Evolutionary conservation across 768 basidiomycete genomes (phyloP).

Genomic region (Auriscalpium vulgare): DNA sequence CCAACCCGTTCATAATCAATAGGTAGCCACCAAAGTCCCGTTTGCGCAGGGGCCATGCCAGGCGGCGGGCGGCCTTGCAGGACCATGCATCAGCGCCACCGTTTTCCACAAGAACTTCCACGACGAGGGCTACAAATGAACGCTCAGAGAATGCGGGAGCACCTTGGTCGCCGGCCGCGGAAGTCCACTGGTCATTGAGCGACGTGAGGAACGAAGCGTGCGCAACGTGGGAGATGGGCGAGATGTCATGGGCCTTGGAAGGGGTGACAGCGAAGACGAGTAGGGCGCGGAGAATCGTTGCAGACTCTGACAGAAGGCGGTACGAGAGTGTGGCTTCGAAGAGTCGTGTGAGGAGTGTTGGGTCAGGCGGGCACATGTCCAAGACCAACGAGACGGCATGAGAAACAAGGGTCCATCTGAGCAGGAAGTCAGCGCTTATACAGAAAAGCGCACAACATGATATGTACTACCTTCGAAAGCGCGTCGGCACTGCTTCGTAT

Average conservation of each 20-base stretch:
- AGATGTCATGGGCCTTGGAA: conserved; percentile 1
- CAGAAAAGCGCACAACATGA: conserved; percentile 6
- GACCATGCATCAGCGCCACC: conserved; percentile 28
- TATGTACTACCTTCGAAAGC: conserved; percentile 39
- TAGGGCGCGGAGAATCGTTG: conserved; percentile 32
- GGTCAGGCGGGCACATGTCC: conserved; percentile 35
- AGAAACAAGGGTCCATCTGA: conserved; percentile 40
- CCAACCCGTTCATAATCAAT: conserved; percentile 23
- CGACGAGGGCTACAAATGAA: conserved; percentile 27
- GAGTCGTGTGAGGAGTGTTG: conserved; percentile 39
- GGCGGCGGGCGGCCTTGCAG: conserved; percentile 32
- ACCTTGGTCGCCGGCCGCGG: background rate
- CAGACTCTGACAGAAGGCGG: conserved; percentile 35
- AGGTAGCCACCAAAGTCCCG: conserved; percentile 28
- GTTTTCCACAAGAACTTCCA: conserved; percentile 22
- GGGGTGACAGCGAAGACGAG: conserved; percentile 32
- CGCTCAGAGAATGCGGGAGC: conserved; percentile 9
- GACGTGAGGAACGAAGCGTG: conserved; percentile 10
- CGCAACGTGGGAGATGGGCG: conserved; percentile 8
- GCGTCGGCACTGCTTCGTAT: conserved; percentile 45
- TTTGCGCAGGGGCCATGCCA: conserved; percentile 25
- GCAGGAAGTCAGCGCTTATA: background rate
- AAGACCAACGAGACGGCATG: conserved; percentile 46
- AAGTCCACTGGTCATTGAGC: conserved; percentile 6
- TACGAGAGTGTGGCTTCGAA: conserved; percentile 44